Conservation (phyloP, 1,139 yeast genomes). For the Pichia sp. region DNA sequence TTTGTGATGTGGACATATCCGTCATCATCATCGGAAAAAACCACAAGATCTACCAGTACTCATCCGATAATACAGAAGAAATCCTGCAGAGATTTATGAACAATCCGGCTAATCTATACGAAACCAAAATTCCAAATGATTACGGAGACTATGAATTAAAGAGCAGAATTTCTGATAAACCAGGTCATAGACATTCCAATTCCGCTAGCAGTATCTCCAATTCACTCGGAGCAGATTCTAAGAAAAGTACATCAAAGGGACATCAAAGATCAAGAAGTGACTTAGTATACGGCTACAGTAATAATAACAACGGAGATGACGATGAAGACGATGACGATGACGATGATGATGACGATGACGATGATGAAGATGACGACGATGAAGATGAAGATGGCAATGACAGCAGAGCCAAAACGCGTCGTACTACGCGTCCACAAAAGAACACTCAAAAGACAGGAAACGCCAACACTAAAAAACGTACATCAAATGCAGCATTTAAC, state of each 20-base stretch:
- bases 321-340: slow-evolving; percentile 6
- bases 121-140: slow-evolving; percentile 59
- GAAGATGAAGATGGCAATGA: background rate
- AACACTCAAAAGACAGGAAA: background rate
- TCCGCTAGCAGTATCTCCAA: background rate
- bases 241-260: background rate
- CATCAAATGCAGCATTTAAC: background rate
- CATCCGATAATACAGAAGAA: slow-evolving; percentile 61
- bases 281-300: background rate
- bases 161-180: slow-evolving; percentile 23
- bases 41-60: slow-evolving; percentile 60
- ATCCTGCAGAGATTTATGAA: slow-evolving; percentile 54
- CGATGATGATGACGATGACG: background rate
- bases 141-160: slow-evolving; percentile 32
- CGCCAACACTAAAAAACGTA: background rate
- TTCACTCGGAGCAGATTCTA: background rate
- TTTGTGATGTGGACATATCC: slow-evolving; percentile 92
- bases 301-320: background rate
- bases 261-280: slow-evolving; percentile 10
- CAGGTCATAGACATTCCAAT: slow-evolving; percentile 6
- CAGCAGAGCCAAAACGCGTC: no score
- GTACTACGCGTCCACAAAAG: no score
- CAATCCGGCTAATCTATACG: slow-evolving; percentile 41
- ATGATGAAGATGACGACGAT: background rate
- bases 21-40: slow-evolving; percentile 87